phyloP scores from a whole-genome alignment of 176 grass and related monocot genomes.

The Elaeis guineensis region DNA sequence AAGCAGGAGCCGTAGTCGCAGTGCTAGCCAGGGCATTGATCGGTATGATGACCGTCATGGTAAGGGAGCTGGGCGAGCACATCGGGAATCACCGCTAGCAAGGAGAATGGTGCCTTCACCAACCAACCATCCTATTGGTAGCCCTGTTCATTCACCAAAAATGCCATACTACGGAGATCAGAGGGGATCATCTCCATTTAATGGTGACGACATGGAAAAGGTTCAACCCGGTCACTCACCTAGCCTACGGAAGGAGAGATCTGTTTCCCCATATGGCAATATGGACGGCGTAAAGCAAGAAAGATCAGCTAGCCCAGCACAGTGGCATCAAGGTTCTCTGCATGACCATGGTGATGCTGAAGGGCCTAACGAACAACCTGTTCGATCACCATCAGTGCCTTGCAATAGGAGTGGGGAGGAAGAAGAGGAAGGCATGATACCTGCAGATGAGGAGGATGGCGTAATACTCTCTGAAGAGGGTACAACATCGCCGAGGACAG shows the following conservation, averaged over 20 bases:
- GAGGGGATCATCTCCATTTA: conserved; percentile 19
- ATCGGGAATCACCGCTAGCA: conserved; percentile 9
- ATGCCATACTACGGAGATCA: conserved; percentile 6
- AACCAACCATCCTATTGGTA: conserved; percentile 9
- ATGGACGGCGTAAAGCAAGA: conserved; percentile 38
- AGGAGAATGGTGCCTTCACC: conserved; percentile 27
- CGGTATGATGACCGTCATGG: conserved; percentile 24
- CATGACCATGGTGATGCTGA: conserved; percentile 10
- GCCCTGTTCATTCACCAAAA: conserved; percentile 9
- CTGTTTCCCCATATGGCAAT: conserved; percentile 26
- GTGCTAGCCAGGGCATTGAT: conserved; percentile 29
- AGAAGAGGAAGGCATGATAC: conserved; percentile 61
- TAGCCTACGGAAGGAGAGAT: conserved; percentile 29
- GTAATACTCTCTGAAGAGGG: conserved; percentile 26
- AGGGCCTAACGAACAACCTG: conserved; percentile 6
- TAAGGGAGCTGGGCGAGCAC: conserved; percentile 17
- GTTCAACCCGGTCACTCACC: conserved; percentile 32
- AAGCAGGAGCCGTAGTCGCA: conserved; percentile 47
- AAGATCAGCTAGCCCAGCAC: conserved; percentile 31
- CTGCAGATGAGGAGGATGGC: conserved; percentile 50
- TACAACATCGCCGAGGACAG: no score
- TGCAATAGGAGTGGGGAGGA: conserved; percentile 29
- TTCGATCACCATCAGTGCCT: conserved; percentile 3
- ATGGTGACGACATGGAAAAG: conserved; percentile 29
- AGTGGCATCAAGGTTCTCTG: conserved; percentile 7